phyloP scores from a whole-genome alignment of 1,284 basidiomycete genomes.

The Pholiota adiposa region DNA sequence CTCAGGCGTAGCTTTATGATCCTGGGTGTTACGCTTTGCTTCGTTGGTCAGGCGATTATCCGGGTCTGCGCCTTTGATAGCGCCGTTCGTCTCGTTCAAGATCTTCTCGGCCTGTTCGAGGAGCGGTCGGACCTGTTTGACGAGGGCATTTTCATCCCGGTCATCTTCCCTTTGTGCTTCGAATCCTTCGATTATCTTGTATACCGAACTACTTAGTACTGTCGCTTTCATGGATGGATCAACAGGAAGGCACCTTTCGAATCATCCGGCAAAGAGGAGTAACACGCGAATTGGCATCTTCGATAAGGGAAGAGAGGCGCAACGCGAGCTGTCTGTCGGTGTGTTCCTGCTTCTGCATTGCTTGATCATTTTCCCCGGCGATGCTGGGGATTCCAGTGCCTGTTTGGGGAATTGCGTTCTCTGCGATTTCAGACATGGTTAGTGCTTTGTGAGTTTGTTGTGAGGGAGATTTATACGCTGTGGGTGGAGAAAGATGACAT shows the following conservation, averaged over 20 bases:
- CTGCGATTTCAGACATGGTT: slow-evolving; percentile 8
- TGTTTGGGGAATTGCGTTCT: neutral
- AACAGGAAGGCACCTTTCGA: slow-evolving; percentile 38
- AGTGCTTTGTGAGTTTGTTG: neutral
- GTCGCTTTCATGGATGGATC: too few species aligned
- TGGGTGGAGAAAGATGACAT: neutral
- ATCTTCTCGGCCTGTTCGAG: slow-evolving; percentile 41
- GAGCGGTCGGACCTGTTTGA: slow-evolving; percentile 37
- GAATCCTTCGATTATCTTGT: slow-evolving; percentile 38
- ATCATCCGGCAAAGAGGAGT: slow-evolving; percentile 38
- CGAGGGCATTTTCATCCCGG: slow-evolving; percentile 39
- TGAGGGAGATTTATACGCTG: neutral
- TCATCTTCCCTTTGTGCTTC: slow-evolving; percentile 38
- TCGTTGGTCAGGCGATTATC: slow-evolving; percentile 37
- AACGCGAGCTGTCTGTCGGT: slow-evolving; percentile 34
- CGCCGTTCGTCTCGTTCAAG: slow-evolving; percentile 40
- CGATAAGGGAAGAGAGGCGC: slow-evolving; percentile 35
- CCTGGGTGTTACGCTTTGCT: slow-evolving; percentile 37
- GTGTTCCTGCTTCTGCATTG: slow-evolving; percentile 26
- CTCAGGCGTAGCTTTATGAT: slow-evolving; percentile 41
- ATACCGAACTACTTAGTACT: neutral
- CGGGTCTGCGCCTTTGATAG: slow-evolving; percentile 39
- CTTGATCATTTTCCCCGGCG: neutral
- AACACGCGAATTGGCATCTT: slow-evolving; percentile 35
- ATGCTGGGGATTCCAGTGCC: neutral